These are phyloP conservation scores for Lomentospora prolificans DNA, from an alignment of 2,329 filamentous ascomycete species.

Conservation along the genomic window DNA sequence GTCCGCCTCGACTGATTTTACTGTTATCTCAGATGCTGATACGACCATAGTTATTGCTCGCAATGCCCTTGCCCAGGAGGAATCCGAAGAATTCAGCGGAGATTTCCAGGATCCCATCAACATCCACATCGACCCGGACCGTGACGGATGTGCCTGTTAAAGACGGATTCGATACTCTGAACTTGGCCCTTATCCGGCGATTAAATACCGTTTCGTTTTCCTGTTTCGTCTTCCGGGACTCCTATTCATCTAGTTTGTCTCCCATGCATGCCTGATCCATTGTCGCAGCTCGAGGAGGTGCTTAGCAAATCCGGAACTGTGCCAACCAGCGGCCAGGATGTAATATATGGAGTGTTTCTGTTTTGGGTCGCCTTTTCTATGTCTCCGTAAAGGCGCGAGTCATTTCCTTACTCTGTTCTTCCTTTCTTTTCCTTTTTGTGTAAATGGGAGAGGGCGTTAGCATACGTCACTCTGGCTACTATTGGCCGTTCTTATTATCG, in stretches of 20 bases:
- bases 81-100: conserved; percentile 93
- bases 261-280: neutral
- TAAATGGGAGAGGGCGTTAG: neutral
- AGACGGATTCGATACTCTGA: neutral
- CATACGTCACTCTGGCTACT: conserved; percentile 2
- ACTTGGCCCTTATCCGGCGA: neutral
- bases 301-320: conserved; percentile 1
- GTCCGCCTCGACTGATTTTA: conserved; percentile 11
- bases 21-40: neutral
- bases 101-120: conserved; percentile 98
- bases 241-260: neutral
- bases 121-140: conserved; percentile 90
- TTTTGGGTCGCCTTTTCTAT: neutral
- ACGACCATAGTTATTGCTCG: conserved; percentile 70
- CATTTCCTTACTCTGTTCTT: conserved; percentile 1
- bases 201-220: neutral
- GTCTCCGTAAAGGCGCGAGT: neutral
- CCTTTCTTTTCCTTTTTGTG: conserved; percentile 1
- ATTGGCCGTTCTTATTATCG: neutral
- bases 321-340: conserved; percentile 3
- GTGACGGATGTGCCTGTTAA: conserved; percentile 89
- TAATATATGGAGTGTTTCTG: conserved; percentile 3
- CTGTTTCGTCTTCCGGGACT: neutral
- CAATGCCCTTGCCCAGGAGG: conserved; percentile 91
- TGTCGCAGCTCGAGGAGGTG: neutral